Conservation (phyloP, 768 basidiomycete species). For the Lactarius psammicola region DNA sequence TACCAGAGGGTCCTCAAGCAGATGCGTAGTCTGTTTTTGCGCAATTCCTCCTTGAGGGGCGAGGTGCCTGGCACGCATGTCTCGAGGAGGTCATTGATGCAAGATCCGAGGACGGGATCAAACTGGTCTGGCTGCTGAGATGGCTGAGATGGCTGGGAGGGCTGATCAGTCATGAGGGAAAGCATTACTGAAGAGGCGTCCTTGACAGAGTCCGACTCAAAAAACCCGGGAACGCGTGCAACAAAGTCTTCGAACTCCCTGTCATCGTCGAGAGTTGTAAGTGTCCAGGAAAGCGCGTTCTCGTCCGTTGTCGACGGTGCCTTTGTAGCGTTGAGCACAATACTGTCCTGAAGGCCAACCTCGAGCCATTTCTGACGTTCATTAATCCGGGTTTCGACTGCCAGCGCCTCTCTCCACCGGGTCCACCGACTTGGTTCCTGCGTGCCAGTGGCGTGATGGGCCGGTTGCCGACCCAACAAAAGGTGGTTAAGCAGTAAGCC, state of each 20-base stretch:
- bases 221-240: conserved; percentile 4
- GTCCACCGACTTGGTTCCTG: not conserved
- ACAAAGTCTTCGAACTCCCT: conserved; percentile 12
- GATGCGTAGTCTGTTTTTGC: conserved; percentile 4
- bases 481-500: not conserved
- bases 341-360: conserved; percentile 1
- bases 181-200: conserved; percentile 2
- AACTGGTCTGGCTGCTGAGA: not conserved
- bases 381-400: not conserved
- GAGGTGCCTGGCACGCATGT: not conserved
- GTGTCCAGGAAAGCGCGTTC: conserved; percentile 6
- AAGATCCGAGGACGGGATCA: conserved; percentile 8
- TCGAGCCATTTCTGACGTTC: conserved; percentile 7
- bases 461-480: not conserved
- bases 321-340: not conserved
- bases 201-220: not conserved
- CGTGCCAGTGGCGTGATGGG: no score
- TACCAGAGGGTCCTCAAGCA: conserved; percentile 15
- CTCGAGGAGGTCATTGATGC: conserved; percentile 11
- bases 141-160: no score
- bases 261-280: conserved; percentile 6
- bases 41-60: conserved; percentile 1
- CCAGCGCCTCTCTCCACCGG: not conserved
- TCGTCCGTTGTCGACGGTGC: conserved; percentile 3
- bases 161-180: not conserved